A percentile compares a stretch with the other conserved stretches of the same genome.
Evolutionary conservation across 1,284 basidiomycete genomes (phyloP).

Genomic region (Anthracocystis walkeri): DNA sequence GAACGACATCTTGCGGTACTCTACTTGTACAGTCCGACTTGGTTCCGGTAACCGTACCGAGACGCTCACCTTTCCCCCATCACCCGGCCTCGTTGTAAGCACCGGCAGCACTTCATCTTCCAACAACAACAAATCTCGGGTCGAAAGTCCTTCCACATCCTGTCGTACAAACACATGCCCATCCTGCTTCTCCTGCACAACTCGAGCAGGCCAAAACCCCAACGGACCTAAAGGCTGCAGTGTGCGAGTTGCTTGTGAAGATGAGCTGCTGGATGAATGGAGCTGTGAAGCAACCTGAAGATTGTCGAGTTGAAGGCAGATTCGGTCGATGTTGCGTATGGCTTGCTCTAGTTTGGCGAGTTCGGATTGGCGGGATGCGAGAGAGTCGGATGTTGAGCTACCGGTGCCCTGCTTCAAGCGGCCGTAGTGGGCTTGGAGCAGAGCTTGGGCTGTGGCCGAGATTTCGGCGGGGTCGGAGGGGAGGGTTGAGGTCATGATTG

Average conservation of each 20-base stretch:
- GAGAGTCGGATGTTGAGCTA: neutral
- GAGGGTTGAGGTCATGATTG: slow-evolving; percentile 12
- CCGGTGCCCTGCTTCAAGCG: slow-evolving; percentile 12
- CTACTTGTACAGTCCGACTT: slow-evolving; percentile 30
- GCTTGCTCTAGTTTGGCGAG: slow-evolving; percentile 26
- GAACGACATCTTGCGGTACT: slow-evolving; percentile 6
- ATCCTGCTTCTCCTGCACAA: slow-evolving; percentile 1
- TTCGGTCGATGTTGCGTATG: slow-evolving; percentile 18
- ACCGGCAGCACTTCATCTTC: slow-evolving; percentile 28
- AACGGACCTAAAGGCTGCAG: slow-evolving; percentile 40
- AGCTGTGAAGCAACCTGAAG: slow-evolving; percentile 26
- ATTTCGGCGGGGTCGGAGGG: slow-evolving; percentile 34
- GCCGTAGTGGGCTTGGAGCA: slow-evolving; percentile 38
- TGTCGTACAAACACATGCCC: slow-evolving; percentile 27
- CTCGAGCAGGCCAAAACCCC: slow-evolving; percentile 41
- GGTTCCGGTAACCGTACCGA: slow-evolving; percentile 17
- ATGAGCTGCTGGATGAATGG: neutral
- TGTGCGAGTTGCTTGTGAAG: slow-evolving; percentile 7
- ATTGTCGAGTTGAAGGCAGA: slow-evolving; percentile 47
- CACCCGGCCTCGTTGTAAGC: slow-evolving; percentile 4
- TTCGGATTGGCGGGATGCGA: slow-evolving; percentile 1
- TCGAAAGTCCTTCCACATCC: slow-evolving; percentile 12
- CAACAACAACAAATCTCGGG: slow-evolving; percentile 16
- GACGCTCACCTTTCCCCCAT: neutral
- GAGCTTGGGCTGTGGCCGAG: slow-evolving; percentile 46